A percentile compares a stretch with the other conserved stretches of the same genome.
Evolutionary conservation across 2,329 filamentous ascomycete genomes (phyloP).

Genomic region (Pseudogymnoascus sp.): DNA sequence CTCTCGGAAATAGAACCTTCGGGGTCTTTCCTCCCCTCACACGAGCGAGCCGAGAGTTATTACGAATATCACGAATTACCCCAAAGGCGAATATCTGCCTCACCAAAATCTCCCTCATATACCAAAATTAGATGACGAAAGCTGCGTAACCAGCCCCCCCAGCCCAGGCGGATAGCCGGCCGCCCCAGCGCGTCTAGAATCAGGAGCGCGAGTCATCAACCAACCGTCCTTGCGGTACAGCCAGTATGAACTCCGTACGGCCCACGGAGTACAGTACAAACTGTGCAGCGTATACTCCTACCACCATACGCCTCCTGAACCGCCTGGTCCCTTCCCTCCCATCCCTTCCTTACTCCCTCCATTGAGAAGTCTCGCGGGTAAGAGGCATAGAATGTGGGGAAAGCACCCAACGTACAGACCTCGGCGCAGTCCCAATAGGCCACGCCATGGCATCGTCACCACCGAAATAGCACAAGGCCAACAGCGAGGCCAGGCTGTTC

Average conservation of each 20-base stretch:
- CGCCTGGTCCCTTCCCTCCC: not conserved
- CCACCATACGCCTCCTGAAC: not conserved
- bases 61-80: too few relatives aligned
- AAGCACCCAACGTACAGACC: too few relatives aligned
- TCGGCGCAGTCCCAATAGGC: not conserved
- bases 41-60: not conserved
- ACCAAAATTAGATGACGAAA: conserved; percentile 5
- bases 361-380: not conserved
- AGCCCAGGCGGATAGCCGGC: not conserved
- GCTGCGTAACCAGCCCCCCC: not conserved
- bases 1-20: not conserved
- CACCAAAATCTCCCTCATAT: not conserved
- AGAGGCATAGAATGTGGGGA: not conserved
- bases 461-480: not conserved
- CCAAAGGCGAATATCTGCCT: not conserved
- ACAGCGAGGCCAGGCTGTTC: not conserved
- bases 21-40: not conserved
- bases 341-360: not conserved
- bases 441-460: not conserved
- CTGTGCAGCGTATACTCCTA: too few relatives aligned
- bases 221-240: not conserved
- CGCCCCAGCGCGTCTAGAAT: not conserved
- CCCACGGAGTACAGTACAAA: not conserved
- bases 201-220: not conserved
- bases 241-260: not conserved